phyloP scores from a whole-genome alignment of 2,329 filamentous ascomycete genomes.

The Fusarium austroafricanum region DNA sequence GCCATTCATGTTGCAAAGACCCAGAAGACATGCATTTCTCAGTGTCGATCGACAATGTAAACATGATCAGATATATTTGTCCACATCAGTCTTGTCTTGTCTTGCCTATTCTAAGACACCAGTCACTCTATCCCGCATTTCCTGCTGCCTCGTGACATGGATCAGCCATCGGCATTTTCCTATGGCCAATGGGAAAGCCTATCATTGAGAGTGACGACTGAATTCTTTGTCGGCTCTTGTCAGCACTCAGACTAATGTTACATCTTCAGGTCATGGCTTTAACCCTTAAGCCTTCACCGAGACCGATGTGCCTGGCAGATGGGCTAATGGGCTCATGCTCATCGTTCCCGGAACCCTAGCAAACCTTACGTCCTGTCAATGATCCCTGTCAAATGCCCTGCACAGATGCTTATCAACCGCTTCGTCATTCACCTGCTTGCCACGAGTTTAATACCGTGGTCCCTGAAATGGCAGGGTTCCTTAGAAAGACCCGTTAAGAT shows the following conservation, averaged over 20 bases:
- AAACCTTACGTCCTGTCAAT: conserved; percentile 30
- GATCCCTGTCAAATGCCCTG: conserved; percentile 16
- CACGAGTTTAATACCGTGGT: conserved; percentile 12
- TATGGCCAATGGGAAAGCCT: background rate
- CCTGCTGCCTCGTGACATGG: conserved; percentile 7
- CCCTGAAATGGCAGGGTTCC: conserved; percentile 17
- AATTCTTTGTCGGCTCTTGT: conserved; percentile 10
- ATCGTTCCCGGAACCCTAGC: conserved; percentile 23
- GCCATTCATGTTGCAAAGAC: conserved; percentile 17
- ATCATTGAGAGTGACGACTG: background rate
- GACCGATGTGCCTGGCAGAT: conserved; percentile 20
- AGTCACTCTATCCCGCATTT: conserved; percentile 9
- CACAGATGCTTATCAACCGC: conserved; percentile 33
- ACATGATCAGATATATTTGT: conserved; percentile 23
- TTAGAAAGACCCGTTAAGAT: conserved; percentile 17
- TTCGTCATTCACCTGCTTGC: conserved; percentile 36
- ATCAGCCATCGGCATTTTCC: background rate
- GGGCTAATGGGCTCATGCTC: conserved; percentile 25
- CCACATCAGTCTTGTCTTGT: conserved; percentile 1
- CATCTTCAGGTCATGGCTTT: conserved; percentile 32
- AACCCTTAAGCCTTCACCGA: conserved; percentile 22
- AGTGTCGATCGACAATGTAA: conserved; percentile 26
- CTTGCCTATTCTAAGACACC: conserved; percentile 11
- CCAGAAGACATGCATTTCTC: conserved; percentile 17
- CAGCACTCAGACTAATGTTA: conserved; percentile 34